Evolutionary conservation across 2,329 filamentous ascomycete species (phyloP).

Genomic region (Pyrenophora graminea): DNA sequence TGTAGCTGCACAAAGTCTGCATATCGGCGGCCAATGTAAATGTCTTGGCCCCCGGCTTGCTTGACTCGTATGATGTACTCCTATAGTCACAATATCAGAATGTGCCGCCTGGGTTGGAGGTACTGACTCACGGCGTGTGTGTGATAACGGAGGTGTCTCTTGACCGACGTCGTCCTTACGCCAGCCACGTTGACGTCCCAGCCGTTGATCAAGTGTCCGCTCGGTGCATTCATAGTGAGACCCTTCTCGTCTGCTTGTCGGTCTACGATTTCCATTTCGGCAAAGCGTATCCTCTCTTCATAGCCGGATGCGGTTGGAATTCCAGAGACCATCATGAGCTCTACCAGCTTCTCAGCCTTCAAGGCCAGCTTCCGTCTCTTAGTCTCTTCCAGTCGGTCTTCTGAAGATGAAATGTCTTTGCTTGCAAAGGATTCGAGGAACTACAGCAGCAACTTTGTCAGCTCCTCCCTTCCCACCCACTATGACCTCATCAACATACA

Average conservation of each 20-base stretch:
- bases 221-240: constrained; percentile 81
- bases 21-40: constrained; percentile 83
- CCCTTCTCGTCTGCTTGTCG: constrained; percentile 90
- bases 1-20: constrained; percentile 84
- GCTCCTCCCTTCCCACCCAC: constrained; percentile 7
- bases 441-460: constrained; percentile 52
- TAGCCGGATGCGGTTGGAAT: constrained; percentile 95
- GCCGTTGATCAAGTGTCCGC: constrained; percentile 89
- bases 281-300: constrained; percentile 94
- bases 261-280: constrained; percentile 95
- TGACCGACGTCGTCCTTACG: constrained; percentile 78
- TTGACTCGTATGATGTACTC: constrained; percentile 91
- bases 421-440: constrained; percentile 97
- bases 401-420: constrained; percentile 95
- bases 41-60: constrained; percentile 72
- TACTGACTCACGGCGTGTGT: constrained; percentile 75
- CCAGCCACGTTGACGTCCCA: constrained; percentile 97
- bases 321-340: constrained; percentile 99
- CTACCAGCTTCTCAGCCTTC: constrained; percentile 93
- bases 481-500: constrained; percentile 58
- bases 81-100: constrained; percentile 48
- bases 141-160: constrained; percentile 86
- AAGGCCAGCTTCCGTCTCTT: constrained; percentile 89
- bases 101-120: neutral
- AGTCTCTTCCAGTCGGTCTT: constrained; percentile 93